phyloP scores from a whole-genome alignment of 73 alveolate species.

The Paramecium bursaria region DNA sequence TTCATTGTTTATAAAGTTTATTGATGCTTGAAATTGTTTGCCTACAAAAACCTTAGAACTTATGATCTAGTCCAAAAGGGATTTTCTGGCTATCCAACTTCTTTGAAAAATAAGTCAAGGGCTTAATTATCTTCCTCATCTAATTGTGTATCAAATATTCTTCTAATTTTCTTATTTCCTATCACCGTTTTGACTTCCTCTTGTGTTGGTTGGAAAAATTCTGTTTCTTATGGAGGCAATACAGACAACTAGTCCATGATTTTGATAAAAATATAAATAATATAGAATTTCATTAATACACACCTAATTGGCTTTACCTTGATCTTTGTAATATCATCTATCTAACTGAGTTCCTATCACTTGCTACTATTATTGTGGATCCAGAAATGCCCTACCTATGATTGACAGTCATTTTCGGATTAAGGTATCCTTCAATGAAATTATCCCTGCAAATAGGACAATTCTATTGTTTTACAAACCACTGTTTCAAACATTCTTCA shows the following conservation, averaged over 20 bases:
- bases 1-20: conserved; percentile 34
- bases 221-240: neutral
- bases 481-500: conserved; percentile 38
- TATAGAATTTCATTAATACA: conserved; percentile 10
- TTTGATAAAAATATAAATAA: conserved; percentile 29
- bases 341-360: conserved; percentile 53
- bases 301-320: conserved; percentile 49
- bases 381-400: neutral
- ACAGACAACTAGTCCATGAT: conserved; percentile 26
- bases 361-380: no score
- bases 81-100: conserved; percentile 30
- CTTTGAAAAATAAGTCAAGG: conserved; percentile 7
- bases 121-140: conserved; percentile 49
- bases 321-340: conserved; percentile 24
- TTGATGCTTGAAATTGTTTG: conserved; percentile 44
- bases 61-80: conserved; percentile 53
- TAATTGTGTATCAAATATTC: conserved; percentile 40
- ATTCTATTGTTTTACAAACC: conserved; percentile 4
- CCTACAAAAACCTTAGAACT: conserved; percentile 41
- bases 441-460: conserved; percentile 38
- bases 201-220: conserved; percentile 18
- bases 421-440: neutral
- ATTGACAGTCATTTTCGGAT: conserved; percentile 1
- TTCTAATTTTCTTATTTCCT: conserved; percentile 32
- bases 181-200: conserved; percentile 30